Evolutionary conservation across 208 protist genomes (phyloP), one percentile per base, ranked within the genome.

Genomic region (Trypanosoma platydactyli): DNA sequence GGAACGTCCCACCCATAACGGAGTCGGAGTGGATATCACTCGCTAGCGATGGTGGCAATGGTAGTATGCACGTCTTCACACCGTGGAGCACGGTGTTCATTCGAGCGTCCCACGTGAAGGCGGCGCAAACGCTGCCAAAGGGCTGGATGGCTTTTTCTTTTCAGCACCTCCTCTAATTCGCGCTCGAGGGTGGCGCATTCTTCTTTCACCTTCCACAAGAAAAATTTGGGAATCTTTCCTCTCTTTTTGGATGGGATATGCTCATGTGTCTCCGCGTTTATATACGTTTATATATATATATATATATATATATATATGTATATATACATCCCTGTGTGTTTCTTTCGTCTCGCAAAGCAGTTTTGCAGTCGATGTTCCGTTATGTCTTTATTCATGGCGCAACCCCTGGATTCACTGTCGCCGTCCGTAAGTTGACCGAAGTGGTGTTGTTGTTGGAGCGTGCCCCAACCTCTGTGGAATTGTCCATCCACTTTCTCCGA

Each of bases 401-500:
- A 0, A 76, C 84, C 13, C 76, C 80, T 22, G 15, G 40, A 2
- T 75, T 94, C n/a, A 41, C 63, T 27, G 55, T 46, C 15, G 71
- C 42, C 16, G 57, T 81, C 9, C 24, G 61, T 11, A 54, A 78
- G 41, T 50, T 85, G 16, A 46, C 79, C 27, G 64, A 84, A 42
- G 62, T 76, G 1, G 41, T 86, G 29, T 61, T 94, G 41, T 55
- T 46, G 22, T 20, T 86, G 40, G 73, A 92, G 38, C 67, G 66
- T 29, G 75, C 73, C 1, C 77, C 86, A 27, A 46, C 55, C 18
- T 78, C 82, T 65, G 73, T 76, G 0, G 68, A 69, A 22, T 61
- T 95, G 48, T 68, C 76, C 11, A 51, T 95, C 20, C 25, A 65
- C 24, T 81, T 91, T 56, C 71, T 93, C 45, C 58, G 63, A 0